Evolutionary conservation across 495 filamentous ascomycete species (phyloP), one percentile per base, ranked within the genome.

Genomic region (Gamarada debralockiae): DNA sequence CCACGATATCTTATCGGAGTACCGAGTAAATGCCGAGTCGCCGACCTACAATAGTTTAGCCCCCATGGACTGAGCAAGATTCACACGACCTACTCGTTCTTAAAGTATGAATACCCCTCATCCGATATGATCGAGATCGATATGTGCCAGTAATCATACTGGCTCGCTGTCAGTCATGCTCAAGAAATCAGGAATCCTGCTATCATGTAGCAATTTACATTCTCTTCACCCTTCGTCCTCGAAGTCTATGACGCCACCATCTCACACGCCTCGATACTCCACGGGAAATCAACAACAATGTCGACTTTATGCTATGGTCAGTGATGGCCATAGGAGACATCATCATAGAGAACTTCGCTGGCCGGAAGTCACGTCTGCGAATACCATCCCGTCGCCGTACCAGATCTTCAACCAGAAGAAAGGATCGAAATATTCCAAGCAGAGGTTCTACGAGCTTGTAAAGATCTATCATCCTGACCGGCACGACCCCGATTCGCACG

Each of bases 381-480:
- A 65, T 43, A 45, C 62, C 63, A 40, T 71, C 29, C 88, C 88
- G n/a, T 93, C 92, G 0, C 93, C 93, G 0, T 97, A 98, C 66
- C 88, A 98, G 57, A 87, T 98, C 58, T 82, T 97, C 57, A 73
- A 81, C 40, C 74, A 83, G 52, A 70, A 76, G 24, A 78, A 70
- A 54, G 72, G 65, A 22, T 79, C 80, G 15, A 78, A 83, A 14
- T 98, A 98, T 65, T 84, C 79, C 55, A 97, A 97, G 68, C 61
- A 68, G 14, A 78, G 84, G 24, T 98, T 88, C 76, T 90, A 92
- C 65, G 81, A 95, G 57, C 78, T 98, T 24, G 92, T 95, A 31
- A 97, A 96, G 71, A 72, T 95, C 43, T 98, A 98, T 69, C 93
- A 98, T 60, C 93, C 93, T 0, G 93, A 98, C 69, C 83, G 81